Evolutionary conservation across 495 filamentous ascomycete species (phyloP), one percentile per base, ranked within the genome.

Genomic region (Aspergillus asperescens): DNA sequence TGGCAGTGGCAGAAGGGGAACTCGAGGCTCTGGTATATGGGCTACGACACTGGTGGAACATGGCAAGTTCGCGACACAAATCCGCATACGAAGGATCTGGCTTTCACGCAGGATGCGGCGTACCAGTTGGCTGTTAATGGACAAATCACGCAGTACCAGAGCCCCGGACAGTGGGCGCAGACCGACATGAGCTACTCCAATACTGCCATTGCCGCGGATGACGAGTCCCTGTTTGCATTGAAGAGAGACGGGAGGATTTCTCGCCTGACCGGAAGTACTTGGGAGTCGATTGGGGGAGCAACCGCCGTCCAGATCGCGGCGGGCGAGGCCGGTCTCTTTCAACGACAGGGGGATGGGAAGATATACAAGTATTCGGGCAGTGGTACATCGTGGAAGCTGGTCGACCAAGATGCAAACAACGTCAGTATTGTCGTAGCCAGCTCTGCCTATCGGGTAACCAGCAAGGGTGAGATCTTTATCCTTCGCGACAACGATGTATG

Each of bases 311-410:
- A 50, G 48, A 29, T 50, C n/a, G 48, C 48, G 4, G 48, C n/a
- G 8, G 48, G 48, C 2, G 35, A 40, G 9, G 48, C 48, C 13
- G 48, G 48, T 7, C 13, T 50, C 5, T 50, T 50, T 37, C 35
- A 29, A 24, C 48, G 35, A 1, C 35, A 19, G 13, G 15, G 5
- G 1, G 22, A 31, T 13, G 48, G 48, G 24, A 27, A 3, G 15
- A 31, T 50, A 5, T 22, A 7, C 4, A 40, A 28, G 7, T 32
- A 41, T 18, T 1, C 7, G 7, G 31, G 19, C 6, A 15, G 24
- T 9, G 23, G 1, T 5, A 12, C 13, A 19, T 9, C 3, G 2
- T 50, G 48, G 48, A 6, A 8, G 6, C 5, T 18, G 13, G 12
- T 22, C 16, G 35, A 19, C n/a, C 3, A 15, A 0, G 35, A 37